These are phyloP conservation scores for Umbellularia californica DNA, from an alignment of 164 flowering plant genomes.

Conservation along the genomic window DNA sequence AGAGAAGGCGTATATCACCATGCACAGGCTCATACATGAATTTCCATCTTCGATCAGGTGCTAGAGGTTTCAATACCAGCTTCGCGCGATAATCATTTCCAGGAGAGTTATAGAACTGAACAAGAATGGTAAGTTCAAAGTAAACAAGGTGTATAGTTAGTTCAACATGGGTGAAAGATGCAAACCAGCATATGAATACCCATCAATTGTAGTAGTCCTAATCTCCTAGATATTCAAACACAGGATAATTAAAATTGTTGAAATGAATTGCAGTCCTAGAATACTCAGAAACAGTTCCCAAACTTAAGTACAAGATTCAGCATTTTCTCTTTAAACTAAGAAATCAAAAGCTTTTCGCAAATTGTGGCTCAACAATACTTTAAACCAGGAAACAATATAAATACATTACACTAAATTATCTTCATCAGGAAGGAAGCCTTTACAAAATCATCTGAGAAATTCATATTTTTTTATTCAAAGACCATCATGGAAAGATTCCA, in stretches of 20 bases:
- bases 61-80: constrained; percentile 71
- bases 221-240: not conserved
- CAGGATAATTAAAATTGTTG: not conserved
- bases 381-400: not conserved
- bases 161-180: not conserved
- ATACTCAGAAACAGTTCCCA: not conserved
- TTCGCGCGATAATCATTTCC: constrained; percentile 58
- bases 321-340: not conserved
- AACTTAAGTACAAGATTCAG: too few species aligned
- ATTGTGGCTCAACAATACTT: not conserved
- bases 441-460: not conserved
- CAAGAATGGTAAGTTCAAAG: constrained; percentile 9
- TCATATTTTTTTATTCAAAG: not conserved
- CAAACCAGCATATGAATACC: not conserved
- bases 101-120: constrained; percentile 81
- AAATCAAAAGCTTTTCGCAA: not conserved
- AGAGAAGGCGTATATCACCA: constrained; percentile 66
- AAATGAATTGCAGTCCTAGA: not conserved
- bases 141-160: not conserved
- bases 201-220: not conserved
- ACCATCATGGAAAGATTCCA: not conserved
- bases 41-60: constrained; percentile 68
- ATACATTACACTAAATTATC: not conserved
- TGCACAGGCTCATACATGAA: constrained; percentile 71
- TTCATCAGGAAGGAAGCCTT: not conserved